Evolutionary conservation across 306 rosid genomes (phyloP), one percentile per base, ranked within the genome.

Genomic region (Quercus parvula): DNA sequence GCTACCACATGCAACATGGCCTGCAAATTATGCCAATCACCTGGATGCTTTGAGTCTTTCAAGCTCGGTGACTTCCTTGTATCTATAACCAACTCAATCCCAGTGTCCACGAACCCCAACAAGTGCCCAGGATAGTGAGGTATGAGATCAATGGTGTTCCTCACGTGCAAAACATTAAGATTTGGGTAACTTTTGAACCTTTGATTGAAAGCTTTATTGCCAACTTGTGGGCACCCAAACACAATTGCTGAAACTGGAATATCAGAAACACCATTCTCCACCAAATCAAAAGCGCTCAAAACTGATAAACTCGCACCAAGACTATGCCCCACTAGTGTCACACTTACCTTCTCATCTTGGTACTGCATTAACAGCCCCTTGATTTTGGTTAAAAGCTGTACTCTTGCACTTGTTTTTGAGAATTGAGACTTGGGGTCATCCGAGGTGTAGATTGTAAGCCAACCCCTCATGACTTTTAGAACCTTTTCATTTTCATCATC

Each of bases 11-110:
- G 95, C 81, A 92, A 59, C 78, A 86, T 86, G 10, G 90, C 93
- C 78, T 92, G 88, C 89, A 92, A 62, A 76, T 92, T 92, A 81
- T 92, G 97, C 93, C 93, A 87, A 62, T 92, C 90, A 17, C 87
- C 18, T 0, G 87, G 76, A 19, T 77, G 55, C 85, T 87, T 87
- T 5, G 94, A 88, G 14, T 92, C 84, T 84, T 83, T 90, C 83
- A 92, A 71, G 25, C 66, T 81, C 18, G 86, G 78, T 0, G 93
- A 90, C 67, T 87, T 90, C 33, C 89, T 27, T 0, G 91, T 87
- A 28, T 90, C 91, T 6, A 92, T 89, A 83, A 28, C 80, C 17
- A 92, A n/a, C 33, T 87, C 92, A 1, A 56, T 86, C 1, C 90
- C 92, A 0, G 85, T 73, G 31, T 88, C 4, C 5, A 51, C 75